phyloP scores from a whole-genome alignment of 345 rosid genomes.

The Xanthoceras sorbifolium region DNA sequence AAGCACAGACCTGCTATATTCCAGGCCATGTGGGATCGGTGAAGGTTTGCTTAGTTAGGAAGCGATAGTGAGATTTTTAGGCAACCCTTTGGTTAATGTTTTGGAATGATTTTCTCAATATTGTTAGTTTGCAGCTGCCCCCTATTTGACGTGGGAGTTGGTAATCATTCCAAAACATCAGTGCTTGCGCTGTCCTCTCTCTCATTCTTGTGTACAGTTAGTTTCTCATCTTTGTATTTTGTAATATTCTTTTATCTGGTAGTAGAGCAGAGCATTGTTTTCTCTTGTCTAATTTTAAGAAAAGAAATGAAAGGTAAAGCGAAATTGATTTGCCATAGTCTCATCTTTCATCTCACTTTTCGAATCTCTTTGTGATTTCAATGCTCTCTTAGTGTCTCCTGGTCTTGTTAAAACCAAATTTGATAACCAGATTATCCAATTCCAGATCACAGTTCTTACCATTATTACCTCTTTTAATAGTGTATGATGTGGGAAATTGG shows the following conservation, averaged over 20 bases:
- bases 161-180: slow-evolving; percentile 44
- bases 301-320: background rate
- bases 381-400: too few relatives aligned
- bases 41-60: slow-evolving; percentile 18
- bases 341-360: too few relatives aligned
- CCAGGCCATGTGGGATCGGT: slow-evolving; percentile 81
- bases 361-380: background rate
- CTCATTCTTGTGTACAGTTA: slow-evolving; percentile 65
- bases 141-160: slow-evolving; percentile 41
- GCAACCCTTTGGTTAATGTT: slow-evolving; percentile 20
- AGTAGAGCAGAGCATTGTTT: slow-evolving; percentile 28
- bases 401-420: too few relatives aligned
- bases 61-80: slow-evolving; percentile 23
- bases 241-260: slow-evolving; percentile 45
- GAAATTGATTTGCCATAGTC: background rate
- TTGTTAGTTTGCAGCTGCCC: slow-evolving; percentile 42
- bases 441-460: too few relatives aligned
- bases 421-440: too few relatives aligned
- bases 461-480: too few relatives aligned
- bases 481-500: too few relatives aligned
- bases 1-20: slow-evolving; percentile 70
- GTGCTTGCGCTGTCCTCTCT: slow-evolving; percentile 26
- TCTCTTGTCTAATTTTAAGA: background rate
- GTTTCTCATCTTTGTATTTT: slow-evolving; percentile 31
- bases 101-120: slow-evolving; percentile 44